Percentiles rank a stretch among this genome's conserved stretches.
Evolutionary conservation across 495 filamentous ascomycete genomes (phyloP).

Genomic region (Penicillium desertorum): DNA sequence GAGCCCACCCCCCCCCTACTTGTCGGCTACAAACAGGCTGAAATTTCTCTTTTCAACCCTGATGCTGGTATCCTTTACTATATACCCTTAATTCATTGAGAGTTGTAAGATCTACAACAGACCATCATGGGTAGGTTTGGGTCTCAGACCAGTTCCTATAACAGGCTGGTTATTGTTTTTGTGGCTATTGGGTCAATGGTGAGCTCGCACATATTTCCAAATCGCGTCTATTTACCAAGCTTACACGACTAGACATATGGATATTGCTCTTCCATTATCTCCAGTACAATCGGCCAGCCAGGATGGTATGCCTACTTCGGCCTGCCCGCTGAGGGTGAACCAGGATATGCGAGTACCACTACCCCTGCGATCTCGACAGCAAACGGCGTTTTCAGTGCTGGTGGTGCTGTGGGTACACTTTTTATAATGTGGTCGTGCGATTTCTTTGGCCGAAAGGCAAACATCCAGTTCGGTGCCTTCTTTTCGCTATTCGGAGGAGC

Average conservation of each 20-base stretch:
- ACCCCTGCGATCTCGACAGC: slow-evolving; percentile 47
- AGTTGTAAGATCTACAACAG: neutral
- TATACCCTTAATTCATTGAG: neutral
- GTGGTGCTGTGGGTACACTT: slow-evolving; percentile 43
- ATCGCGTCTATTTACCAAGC: neutral
- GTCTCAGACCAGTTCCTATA: slow-evolving; percentile 37
- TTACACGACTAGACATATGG: slow-evolving; percentile 37
- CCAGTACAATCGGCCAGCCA: slow-evolving; percentile 53
- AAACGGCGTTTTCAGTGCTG: slow-evolving; percentile 51
- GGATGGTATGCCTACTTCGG: slow-evolving; percentile 50
- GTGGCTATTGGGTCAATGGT: slow-evolving; percentile 43
- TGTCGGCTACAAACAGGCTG: slow-evolving; percentile 1
- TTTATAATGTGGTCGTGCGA: slow-evolving; percentile 49
- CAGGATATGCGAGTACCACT: slow-evolving; percentile 47
- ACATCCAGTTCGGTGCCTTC: slow-evolving; percentile 46
- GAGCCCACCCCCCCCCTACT: slow-evolving; percentile 11
- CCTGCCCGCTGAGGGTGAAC: slow-evolving; percentile 38
- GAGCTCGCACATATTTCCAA: neutral
- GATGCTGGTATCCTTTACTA: neutral
- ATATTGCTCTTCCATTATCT: slow-evolving; percentile 52
- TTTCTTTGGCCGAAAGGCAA: slow-evolving; percentile 41
- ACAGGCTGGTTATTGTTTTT: slow-evolving; percentile 36
- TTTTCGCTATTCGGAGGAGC: slow-evolving; percentile 47
- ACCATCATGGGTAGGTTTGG: slow-evolving; percentile 15
- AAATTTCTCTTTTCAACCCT: neutral